Evolutionary conservation across 2,329 filamentous ascomycete species (phyloP), one percentile per base, ranked within the genome.

Genomic region (Clonostachys sp.): DNA sequence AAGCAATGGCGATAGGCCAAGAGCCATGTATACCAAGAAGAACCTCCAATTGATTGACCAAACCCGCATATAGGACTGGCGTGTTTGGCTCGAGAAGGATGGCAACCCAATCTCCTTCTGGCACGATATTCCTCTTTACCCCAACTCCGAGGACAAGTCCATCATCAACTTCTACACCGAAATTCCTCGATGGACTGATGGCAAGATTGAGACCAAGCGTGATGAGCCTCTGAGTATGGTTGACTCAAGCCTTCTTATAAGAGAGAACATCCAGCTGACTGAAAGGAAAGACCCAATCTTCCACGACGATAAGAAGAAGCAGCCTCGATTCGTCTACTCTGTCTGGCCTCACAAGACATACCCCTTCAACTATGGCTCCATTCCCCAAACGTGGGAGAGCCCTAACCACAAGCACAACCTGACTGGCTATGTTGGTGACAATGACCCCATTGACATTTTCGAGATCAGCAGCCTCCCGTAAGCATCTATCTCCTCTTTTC

Each of bases 381-480:
- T 72, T 17, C 69, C 69, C 0, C 70, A 72, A 51, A 72, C 69
- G 0, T 72, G 69, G 69, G 69, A 72, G 54, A 66, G 64, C 44
- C 65, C 68, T 18, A 72, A 71, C 49, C 58, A 63, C 35, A 52
- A 66, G 16, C 67, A 71, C 42, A 55, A 61, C 16, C 66, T 67
- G 45, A 72, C 69, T 14, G 61, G 61, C 0, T 59, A 51, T 7
- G 49, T 58, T 1, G 69, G 69, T 1, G 69, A 72, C 49, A 72
- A 72, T 9, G 69, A 72, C 17, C 69, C 69, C 0, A 62, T 72
- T 14, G 69, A 72, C 45, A 45, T 72, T 2, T 68, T 71, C 14
- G 69, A 72, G 34, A 61, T 68, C 36, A 62, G 56, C 43, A 50
- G 59, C 9, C 61, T 68, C 38, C 59, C 61, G 49, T 64, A 56